Conservation (phyloP, 2,329 filamentous ascomycete genomes). For the Pseudopithomyces maydicus region DNA sequence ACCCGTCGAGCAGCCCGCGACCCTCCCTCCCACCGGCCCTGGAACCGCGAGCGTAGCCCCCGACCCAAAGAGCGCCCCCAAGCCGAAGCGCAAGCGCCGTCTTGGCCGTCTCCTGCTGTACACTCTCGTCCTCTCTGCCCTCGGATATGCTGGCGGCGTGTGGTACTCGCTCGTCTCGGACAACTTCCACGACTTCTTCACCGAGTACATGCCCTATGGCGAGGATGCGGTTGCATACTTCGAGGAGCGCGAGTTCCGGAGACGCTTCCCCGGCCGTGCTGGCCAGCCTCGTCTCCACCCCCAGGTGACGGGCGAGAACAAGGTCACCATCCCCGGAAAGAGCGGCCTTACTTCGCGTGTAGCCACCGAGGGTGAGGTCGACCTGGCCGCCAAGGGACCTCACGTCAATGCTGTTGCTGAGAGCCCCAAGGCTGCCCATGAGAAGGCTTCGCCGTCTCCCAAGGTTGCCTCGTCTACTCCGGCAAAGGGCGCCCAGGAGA, state of each 20-base stretch:
- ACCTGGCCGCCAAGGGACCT: slow-evolving; percentile 53
- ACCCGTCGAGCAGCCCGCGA: slow-evolving; percentile 37
- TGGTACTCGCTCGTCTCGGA: slow-evolving; percentile 93
- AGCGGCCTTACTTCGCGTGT: slow-evolving; percentile 85
- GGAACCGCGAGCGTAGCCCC: slow-evolving; percentile 50
- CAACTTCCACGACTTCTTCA: slow-evolving; percentile 99
- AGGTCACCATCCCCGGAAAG: slow-evolving; percentile 82
- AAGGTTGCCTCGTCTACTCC: slow-evolving; percentile 30
- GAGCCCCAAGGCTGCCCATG: slow-evolving; percentile 46
- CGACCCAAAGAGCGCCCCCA: slow-evolving; percentile 47
- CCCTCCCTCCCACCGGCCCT: slow-evolving; percentile 48
- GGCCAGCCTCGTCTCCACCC: slow-evolving; percentile 49
- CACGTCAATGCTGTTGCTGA: slow-evolving; percentile 66
- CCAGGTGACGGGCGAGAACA: slow-evolving; percentile 62
- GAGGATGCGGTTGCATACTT: slow-evolving; percentile 95
- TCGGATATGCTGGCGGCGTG: slow-evolving; percentile 85
- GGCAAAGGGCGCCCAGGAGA: slow-evolving; percentile 32
- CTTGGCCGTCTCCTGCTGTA: slow-evolving; percentile 75
- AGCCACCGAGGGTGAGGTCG: slow-evolving; percentile 60
- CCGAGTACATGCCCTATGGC: slow-evolving; percentile 91
- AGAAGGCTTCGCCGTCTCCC: slow-evolving; percentile 19
- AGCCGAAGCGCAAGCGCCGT: slow-evolving; percentile 70
- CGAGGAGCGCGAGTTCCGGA: slow-evolving; percentile 91
- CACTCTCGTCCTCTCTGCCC: slow-evolving; percentile 73
- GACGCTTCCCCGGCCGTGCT: slow-evolving; percentile 68